phyloP scores from a whole-genome alignment of 768 basidiomycete species.

The Lentinula guzmanii region DNA sequence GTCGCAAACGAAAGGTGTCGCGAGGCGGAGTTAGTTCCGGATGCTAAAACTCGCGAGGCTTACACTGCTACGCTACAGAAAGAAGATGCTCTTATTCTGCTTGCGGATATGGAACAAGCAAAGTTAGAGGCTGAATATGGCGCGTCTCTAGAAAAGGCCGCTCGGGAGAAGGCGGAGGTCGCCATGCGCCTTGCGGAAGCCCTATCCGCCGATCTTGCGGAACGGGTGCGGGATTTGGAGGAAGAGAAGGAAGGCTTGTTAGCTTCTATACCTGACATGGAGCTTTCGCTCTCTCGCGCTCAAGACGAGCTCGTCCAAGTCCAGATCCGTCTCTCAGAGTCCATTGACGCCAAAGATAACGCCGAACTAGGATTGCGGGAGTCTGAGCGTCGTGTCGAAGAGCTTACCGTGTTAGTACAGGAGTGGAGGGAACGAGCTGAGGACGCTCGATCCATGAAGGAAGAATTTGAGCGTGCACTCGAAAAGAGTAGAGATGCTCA shows the following conservation, averaged over 20 bases:
- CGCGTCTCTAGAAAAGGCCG: neutral
- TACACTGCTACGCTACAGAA: neutral
- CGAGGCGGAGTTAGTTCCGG: neutral
- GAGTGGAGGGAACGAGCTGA: conserved; percentile 4
- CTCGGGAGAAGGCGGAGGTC: neutral
- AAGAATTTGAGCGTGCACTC: neutral
- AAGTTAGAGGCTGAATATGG: neutral
- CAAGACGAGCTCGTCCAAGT: neutral
- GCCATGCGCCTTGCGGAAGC: neutral
- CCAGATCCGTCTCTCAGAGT: neutral
- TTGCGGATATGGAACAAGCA: neutral
- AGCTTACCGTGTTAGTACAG: neutral
- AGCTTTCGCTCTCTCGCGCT: neutral
- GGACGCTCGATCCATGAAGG: conserved; percentile 1
- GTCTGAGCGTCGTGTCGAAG: conserved; percentile 3
- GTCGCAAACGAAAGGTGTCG: neutral
- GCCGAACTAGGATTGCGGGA: neutral
- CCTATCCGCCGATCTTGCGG: neutral
- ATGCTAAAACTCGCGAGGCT: neutral
- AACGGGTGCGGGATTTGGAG: neutral
- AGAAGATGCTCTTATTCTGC: neutral
- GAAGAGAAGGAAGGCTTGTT: neutral
- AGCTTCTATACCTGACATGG: neutral
- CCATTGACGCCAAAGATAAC: neutral
- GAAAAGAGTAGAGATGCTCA: neutral